These are phyloP conservation scores for Xylaria sp. DNA, from an alignment of 2,329 filamentous ascomycete species.

Conservation along the genomic window DNA sequence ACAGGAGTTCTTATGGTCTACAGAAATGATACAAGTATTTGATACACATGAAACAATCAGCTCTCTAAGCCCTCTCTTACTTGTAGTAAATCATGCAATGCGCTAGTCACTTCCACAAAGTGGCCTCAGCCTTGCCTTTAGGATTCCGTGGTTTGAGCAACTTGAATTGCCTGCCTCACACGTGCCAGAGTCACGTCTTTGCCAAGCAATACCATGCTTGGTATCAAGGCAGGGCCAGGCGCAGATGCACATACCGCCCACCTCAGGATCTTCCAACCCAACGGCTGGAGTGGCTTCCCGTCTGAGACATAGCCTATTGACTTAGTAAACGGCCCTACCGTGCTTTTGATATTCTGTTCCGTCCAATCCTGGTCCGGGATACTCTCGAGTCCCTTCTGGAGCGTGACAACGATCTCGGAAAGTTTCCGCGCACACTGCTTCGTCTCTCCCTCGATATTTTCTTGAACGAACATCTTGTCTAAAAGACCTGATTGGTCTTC, in stretches of 20 bases:
- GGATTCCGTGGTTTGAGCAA: conserved; percentile 21
- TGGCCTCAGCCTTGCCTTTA: background rate
- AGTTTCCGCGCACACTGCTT: conserved; percentile 9
- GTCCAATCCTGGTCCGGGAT: conserved; percentile 33
- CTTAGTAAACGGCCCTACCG: conserved; percentile 30
- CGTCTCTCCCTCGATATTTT: conserved; percentile 1
- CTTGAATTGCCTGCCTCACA: conserved; percentile 27
- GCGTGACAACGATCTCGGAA: conserved; percentile 23
- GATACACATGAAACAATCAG: conserved; percentile 9
- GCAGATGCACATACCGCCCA: conserved; percentile 36
- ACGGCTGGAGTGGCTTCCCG: conserved; percentile 16
- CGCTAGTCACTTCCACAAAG: background rate
- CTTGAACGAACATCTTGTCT: conserved; percentile 8
- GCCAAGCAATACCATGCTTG: conserved; percentile 37
- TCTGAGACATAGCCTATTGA: conserved; percentile 24
- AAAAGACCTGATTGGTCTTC: background rate
- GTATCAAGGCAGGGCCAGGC: conserved; percentile 34
- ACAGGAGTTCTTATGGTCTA: conserved; percentile 31
- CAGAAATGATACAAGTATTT: conserved; percentile 24
- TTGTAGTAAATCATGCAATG: background rate
- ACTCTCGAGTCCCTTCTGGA: conserved; percentile 24
- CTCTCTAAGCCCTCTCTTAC: background rate
- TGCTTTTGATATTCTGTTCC: conserved; percentile 24
- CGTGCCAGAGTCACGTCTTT: conserved; percentile 36
- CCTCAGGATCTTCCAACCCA: conserved; percentile 39